Conservation (phyloP, 768 basidiomycete genomes). For the Kwoniella mangroviensis region DNA sequence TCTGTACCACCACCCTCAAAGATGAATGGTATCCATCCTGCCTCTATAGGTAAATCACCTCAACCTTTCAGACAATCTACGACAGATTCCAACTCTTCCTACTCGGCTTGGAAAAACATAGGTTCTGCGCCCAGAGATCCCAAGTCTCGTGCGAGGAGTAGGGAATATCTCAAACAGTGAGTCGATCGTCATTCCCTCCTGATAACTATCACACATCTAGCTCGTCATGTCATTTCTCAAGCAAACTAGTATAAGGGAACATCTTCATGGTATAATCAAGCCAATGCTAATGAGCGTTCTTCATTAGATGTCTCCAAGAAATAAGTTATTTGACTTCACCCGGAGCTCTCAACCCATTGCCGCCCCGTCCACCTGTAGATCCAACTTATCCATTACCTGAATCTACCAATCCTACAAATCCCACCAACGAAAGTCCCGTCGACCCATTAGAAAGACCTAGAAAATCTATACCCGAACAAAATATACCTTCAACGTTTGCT, state of each 20-base stretch:
- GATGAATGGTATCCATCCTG: constrained; percentile 35
- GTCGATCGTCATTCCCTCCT: constrained; percentile 48
- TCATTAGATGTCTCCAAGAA: constrained; percentile 86
- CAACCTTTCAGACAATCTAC: constrained; percentile 23
- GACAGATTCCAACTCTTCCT: constrained; percentile 56
- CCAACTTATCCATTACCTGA: constrained; percentile 11
- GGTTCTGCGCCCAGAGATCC: constrained; percentile 86
- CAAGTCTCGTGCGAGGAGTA: constrained; percentile 90
- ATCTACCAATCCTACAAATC: not conserved
- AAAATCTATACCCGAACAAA: constrained; percentile 41
- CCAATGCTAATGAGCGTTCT: constrained; percentile 27
- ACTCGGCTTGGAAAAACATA: constrained; percentile 59
- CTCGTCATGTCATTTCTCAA: too few species aligned
- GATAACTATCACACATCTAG: not conserved
- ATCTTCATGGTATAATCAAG: not conserved
- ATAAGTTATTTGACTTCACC: constrained; percentile 96
- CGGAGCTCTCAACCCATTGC: constrained; percentile 95
- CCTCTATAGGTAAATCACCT: constrained; percentile 32
- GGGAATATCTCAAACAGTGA: constrained; percentile 96
- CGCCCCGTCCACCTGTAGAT: constrained; percentile 69
- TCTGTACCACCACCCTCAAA: constrained; percentile 4
- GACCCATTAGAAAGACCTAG: constrained; percentile 34
- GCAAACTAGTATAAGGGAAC: too few species aligned
- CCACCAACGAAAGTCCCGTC: constrained; percentile 5
- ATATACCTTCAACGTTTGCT: constrained; percentile 23